A percentile compares a stretch with the other conserved stretches of the same genome.
phyloP scores from a whole-genome alignment of 192 early-diverging fungal genomes.

The Coemansia sp. region DNA sequence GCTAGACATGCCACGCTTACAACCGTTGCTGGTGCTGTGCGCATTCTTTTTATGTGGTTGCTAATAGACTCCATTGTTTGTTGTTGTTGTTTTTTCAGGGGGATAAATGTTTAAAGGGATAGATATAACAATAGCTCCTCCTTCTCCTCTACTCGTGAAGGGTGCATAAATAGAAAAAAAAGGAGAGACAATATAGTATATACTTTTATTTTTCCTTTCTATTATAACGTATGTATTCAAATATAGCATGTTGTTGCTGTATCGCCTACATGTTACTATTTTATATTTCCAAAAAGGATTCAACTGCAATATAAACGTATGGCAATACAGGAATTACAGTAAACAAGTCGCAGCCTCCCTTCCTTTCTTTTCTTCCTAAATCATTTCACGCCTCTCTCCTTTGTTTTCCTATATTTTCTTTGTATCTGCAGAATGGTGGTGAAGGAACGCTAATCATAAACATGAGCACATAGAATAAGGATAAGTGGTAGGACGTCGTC shows the following conservation, averaged over 20 bases:
- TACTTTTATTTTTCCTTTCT: background rate
- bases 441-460: too few species aligned
- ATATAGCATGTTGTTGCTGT: background rate
- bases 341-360: background rate
- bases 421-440: too few species aligned
- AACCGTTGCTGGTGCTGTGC: slow-evolving; percentile 24
- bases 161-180: background rate
- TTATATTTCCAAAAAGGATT: background rate
- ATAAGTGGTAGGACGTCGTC: background rate
- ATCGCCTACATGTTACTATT: background rate
- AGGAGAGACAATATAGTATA: background rate
- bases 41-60: slow-evolving; percentile 3
- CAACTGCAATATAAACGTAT: slow-evolving; percentile 2
- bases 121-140: background rate
- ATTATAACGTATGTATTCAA: background rate
- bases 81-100: background rate
- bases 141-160: background rate
- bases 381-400: background rate
- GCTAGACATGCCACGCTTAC: slow-evolving; percentile 34
- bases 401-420: too few species aligned
- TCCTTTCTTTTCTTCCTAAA: background rate
- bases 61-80: background rate
- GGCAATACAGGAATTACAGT: slow-evolving; percentile 7
- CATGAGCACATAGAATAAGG: too few species aligned
- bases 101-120: background rate